Evolutionary conservation across 2,329 filamentous ascomycete genomes (phyloP), one percentile per base, ranked within the genome.

Genomic region (Monosporascus sp.): DNA sequence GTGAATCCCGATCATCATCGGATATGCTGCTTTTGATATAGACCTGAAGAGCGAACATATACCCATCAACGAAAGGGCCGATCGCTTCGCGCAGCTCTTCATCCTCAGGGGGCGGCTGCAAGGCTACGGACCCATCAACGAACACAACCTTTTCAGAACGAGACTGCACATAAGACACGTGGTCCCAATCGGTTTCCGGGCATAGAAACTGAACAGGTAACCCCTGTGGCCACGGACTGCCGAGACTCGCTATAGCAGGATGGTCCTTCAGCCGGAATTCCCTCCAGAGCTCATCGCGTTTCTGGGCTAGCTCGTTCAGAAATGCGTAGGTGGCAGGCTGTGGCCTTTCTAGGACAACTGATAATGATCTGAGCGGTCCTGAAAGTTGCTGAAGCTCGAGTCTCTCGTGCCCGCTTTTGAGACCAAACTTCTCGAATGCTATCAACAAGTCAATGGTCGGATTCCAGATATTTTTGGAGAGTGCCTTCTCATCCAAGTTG

Each of bases 391-490:
- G 37, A 1, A 48, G 38, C 1, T 20, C 2, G 3, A 56, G 31
- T 18, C 39, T 37, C 9, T 47, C 45, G 25, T 62, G 52, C 5
- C 38, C 51, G 3, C 54, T 39, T 18, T 52, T 22, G 2, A 65
- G 49, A 0, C 52, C 37, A 31, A 62, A 57, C 1, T 52, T 58
- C 37, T 67, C 67, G 1, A 54, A 50, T 8, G 63, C 49, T 6
- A 71, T 45, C 0, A 71, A 55, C 6, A 60, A 52, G 3, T 57
- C 52, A 0, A 68, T 59, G 0, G 65, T 70, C 4, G 68, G 67
- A 25, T 64, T 62, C 68, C 67, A 70, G 2, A 72, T 58, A 41
- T 27, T 27, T 27, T 27, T 27, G 27, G 8, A 27, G 27, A 27
- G 27, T 11, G 27, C 11, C 8, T 27, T 8, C 8, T 27, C 27